phyloP scores from a whole-genome alignment of 2,329 filamentous ascomycete species.

The Colletotrichum truncatum region DNA sequence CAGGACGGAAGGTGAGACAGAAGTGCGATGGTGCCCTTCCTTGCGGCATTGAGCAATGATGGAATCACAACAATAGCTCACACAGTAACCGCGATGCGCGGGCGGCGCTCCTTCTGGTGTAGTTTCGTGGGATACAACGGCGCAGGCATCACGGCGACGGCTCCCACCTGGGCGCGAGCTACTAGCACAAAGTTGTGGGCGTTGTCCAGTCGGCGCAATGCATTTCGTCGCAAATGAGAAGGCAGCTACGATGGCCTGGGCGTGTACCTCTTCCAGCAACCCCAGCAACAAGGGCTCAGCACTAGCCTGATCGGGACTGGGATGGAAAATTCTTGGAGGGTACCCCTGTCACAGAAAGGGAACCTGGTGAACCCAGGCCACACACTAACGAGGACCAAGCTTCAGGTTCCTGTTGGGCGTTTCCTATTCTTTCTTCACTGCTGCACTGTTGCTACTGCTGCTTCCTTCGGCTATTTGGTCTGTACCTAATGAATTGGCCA shows the following conservation, averaged over 20 bases:
- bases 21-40: background rate
- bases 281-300: slow-evolving; percentile 16
- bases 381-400: slow-evolving; percentile 22
- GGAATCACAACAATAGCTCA: slow-evolving; percentile 18
- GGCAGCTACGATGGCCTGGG: background rate
- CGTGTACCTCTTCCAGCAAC: slow-evolving; percentile 4
- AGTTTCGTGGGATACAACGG: slow-evolving; percentile 2
- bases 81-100: slow-evolving; percentile 13
- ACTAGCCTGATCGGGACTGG: slow-evolving; percentile 3
- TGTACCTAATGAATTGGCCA: background rate
- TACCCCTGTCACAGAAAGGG: slow-evolving; percentile 20
- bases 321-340: background rate
- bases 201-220: slow-evolving; percentile 9
- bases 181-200: background rate
- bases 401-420: slow-evolving; percentile 11
- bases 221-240: slow-evolving; percentile 18
- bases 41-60: background rate
- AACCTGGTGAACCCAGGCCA: slow-evolving; percentile 20
- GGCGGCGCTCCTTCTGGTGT: slow-evolving; percentile 9
- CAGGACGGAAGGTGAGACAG: slow-evolving; percentile 4
- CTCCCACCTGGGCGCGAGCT: slow-evolving; percentile 3
- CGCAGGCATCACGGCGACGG: slow-evolving; percentile 19
- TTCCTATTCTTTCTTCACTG: background rate
- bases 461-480: background rate
- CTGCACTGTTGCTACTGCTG: background rate